Evolutionary conservation across 345 rosid species (phyloP), one percentile per base, ranked within the genome.

Genomic region (Boechera stricta): DNA sequence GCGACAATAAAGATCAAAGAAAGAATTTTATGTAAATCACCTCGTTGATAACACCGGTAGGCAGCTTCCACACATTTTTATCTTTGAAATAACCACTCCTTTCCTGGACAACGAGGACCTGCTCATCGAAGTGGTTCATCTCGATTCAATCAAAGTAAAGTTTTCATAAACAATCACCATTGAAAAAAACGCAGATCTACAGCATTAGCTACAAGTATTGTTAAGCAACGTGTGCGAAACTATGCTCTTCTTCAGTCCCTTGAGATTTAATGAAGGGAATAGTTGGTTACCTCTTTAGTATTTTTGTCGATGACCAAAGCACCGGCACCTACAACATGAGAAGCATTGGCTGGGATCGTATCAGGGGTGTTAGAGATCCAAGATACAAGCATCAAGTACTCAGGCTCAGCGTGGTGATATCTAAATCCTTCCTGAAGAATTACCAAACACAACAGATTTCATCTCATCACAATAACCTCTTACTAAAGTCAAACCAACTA

Each of bases 31-130:
- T 52, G 11, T 18, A 29, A 56, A 79, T 81, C 48, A 94, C 98
- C 89, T 86, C 88, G 28, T 90, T 51, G 53, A 85, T 86, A 29
- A 79, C 88, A n/a, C 98, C 98, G 0, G 97, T 91, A 6, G 96
- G 98, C 36, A 90, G 77, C 74, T 94, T 94, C 97, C 98, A 94
- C 1, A 88, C 77, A 28, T 84, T 88, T 12, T 45, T 84, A 26
- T 80, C 89, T 80, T 51, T 75, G 78, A 91, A 91, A 21, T 28
- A 60, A 11, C 98, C 98, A 38, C 26, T 62, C 4, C 70, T 86
- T 71, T 94, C 98, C 76, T 87, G 89, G 56, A 94, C 98, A 39
- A 94, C 98, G 11, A 94, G 93, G 51, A 94, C 83, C 97, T 91
- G 67, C 42, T 48, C 48, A 57, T 44, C 8, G 48, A 61, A 53